Conservation (phyloP, 2,329 filamentous ascomycete species). For the Colletotrichum sp. region DNA sequence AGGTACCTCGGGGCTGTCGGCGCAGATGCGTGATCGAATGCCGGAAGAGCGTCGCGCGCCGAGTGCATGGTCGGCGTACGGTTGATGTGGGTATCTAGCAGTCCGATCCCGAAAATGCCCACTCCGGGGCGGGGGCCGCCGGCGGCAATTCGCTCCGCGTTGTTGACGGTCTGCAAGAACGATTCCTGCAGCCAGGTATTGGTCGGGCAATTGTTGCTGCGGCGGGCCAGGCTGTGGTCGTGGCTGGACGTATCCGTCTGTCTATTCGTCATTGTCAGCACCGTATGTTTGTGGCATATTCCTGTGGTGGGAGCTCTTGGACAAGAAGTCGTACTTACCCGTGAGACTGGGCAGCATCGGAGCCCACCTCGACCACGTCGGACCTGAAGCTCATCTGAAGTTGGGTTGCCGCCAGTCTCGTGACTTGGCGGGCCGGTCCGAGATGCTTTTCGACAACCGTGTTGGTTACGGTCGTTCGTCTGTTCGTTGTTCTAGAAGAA, state of each 20-base stretch:
- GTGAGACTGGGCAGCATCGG: not conserved
- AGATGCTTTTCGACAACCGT: not conserved
- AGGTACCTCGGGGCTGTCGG: slow-evolving; percentile 12
- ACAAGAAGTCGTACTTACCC: not conserved
- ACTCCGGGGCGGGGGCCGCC: slow-evolving; percentile 28
- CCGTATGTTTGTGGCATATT: not conserved
- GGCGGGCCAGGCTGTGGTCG: slow-evolving; percentile 21
- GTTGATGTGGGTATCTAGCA: slow-evolving; percentile 34
- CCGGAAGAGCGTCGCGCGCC: slow-evolving; percentile 30
- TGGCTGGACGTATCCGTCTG: slow-evolving; percentile 25
- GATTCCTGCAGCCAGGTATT: slow-evolving; percentile 8
- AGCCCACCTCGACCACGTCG: slow-evolving; percentile 14
- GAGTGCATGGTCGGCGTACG: slow-evolving; percentile 29
- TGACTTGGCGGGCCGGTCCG: not conserved
- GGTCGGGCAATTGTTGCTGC: not conserved
- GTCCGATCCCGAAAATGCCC: slow-evolving; percentile 29
- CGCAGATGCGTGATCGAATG: slow-evolving; percentile 23
- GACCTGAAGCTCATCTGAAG: slow-evolving; percentile 17
- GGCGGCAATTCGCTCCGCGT: slow-evolving; percentile 34
- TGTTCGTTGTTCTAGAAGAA: not conserved
- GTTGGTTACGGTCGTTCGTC: not conserved
- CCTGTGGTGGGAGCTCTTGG: not conserved
- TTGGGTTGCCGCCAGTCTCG: not conserved
- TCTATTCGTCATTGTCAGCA: not conserved
- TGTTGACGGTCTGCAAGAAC: slow-evolving; percentile 22